A percentile compares a stretch with the other conserved stretches of the same genome.
Evolutionary conservation across 2,329 filamentous ascomycete genomes (phyloP).

Genomic region (Aureobasidium musti): DNA sequence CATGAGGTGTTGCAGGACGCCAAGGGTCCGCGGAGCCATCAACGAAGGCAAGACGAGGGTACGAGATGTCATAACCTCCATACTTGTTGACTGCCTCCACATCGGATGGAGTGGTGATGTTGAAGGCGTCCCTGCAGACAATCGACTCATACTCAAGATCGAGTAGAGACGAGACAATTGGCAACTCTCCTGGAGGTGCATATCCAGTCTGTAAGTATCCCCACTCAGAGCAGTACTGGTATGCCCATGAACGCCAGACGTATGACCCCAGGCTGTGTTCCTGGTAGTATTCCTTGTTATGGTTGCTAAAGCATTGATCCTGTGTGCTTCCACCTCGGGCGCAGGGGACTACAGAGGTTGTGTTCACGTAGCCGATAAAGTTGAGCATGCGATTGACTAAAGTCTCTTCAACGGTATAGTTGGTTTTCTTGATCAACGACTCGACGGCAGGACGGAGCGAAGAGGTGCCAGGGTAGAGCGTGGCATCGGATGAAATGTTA

Average conservation of each 20-base stretch:
- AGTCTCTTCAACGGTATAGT: conserved; percentile 47
- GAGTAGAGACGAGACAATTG: conserved; percentile 71
- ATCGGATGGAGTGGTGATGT: conserved; percentile 65
- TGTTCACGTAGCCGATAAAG: conserved; percentile 57
- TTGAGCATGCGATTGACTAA: conserved; percentile 59
- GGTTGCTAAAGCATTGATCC: conserved; percentile 55
- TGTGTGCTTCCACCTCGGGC: conserved; percentile 43
- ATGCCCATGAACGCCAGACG: conserved; percentile 57
- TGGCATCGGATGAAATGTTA: conserved; percentile 54
- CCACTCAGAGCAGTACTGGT: conserved; percentile 66
- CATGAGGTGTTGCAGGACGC: conserved; percentile 72
- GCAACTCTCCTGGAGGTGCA: conserved; percentile 63
- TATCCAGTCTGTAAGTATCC: conserved; percentile 76
- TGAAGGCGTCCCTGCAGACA: conserved; percentile 68
- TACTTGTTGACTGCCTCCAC: conserved; percentile 71
- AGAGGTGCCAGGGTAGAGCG: conserved; percentile 49
- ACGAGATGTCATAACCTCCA: conserved; percentile 71
- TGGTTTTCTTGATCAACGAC: conserved; percentile 51
- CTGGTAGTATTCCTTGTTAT: conserved; percentile 52
- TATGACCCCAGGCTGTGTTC: conserved; percentile 47
- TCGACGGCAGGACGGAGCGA: conserved; percentile 46
- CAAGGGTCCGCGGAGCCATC: conserved; percentile 80
- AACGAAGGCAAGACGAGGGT: conserved; percentile 73
- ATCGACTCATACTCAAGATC: conserved; percentile 63
- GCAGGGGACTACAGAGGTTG: conserved; percentile 48